phyloP scores from a whole-genome alignment of 257 asterid genomes.

The Hygrophila difformis region DNA sequence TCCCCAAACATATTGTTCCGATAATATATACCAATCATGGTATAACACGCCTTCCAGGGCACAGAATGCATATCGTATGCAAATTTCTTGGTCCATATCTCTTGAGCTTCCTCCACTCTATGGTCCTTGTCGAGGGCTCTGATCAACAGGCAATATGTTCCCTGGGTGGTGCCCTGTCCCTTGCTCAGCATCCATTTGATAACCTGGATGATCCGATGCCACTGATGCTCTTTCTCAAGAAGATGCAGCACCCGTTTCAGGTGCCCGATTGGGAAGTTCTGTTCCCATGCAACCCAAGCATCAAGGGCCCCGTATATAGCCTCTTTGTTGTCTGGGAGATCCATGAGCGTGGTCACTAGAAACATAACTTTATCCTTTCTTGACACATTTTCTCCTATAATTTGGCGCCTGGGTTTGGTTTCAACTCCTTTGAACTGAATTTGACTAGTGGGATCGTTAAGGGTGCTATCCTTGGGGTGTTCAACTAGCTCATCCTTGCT shows the following conservation, averaged over 20 bases:
- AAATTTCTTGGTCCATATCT: constrained; percentile 69
- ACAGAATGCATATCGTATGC: constrained; percentile 64
- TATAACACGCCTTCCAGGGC: constrained; percentile 67
- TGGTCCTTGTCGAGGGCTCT: constrained; percentile 77
- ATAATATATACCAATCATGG: constrained; percentile 70
- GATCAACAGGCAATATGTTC: constrained; percentile 72
- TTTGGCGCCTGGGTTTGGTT: constrained; percentile 21
- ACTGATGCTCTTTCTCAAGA: constrained; percentile 81
- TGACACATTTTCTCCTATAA: constrained; percentile 69
- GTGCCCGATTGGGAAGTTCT: constrained; percentile 63
- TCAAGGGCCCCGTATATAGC: constrained; percentile 65
- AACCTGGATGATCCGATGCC: constrained; percentile 77
- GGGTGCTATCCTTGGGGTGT: constrained; percentile 12
- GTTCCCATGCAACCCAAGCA: constrained; percentile 95
- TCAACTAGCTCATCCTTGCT: constrained; percentile 12
- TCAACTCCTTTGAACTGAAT: constrained; percentile 15
- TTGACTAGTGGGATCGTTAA: constrained; percentile 12
- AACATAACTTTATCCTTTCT: constrained; percentile 53
- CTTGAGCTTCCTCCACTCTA: constrained; percentile 63
- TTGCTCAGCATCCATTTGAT: constrained; percentile 94
- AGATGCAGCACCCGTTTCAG: constrained; percentile 44
- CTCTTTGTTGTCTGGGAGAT: constrained; percentile 50
- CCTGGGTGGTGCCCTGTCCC: constrained; percentile 79
- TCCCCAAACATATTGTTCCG: constrained; percentile 67
- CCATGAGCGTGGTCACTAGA: constrained; percentile 51